Evolutionary conservation across 805 yeast genomes (phyloP), one percentile per base, ranked within the genome.

Genomic region (Kregervanrija pseudodelftensis): DNA sequence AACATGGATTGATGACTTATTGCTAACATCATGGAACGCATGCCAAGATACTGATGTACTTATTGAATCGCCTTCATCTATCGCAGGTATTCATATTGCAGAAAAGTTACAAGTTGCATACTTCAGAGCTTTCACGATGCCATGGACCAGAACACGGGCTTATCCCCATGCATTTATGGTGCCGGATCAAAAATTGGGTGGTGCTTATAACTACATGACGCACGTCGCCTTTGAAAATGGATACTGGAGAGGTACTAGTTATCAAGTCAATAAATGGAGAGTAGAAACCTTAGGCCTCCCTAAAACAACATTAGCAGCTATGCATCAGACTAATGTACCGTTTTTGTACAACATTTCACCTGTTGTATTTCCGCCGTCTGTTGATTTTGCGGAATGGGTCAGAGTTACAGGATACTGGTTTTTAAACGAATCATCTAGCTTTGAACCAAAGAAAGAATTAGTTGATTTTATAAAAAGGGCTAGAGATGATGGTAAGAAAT

Each of bases 351-450:
- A 86, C 56, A 81, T 91, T 1, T 85, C 96, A 1, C 96, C 96
- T 4, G 71, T 83, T 0, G 84, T 91, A 2, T 79, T 91, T 53
- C 95, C 96, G 2, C 96, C 97, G 0, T 82, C 96, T 2, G 84
- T 89, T 36, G 98, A 91, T 63, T 90, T 85, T 63, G 83, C 88
- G 12, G 96, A 88, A 60, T 91, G 97, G 97, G 77, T 91, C n/a
- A 85, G 75, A 54, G 95, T 90, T 10, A 86, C 96, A 0, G 98
- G 98, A 0, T 91, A 91, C 60, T 91, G 98, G 98, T 86, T 88
- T 54, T 68, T 91, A 53, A 83, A 89, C 55, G 69, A 73, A 30
- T 61, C 61, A 0, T 58, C 54, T 11, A 31, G 41, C 14, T 86
- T 77, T 58, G 58, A 64, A 2, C 95, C 96, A 3, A 85, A 88